These are phyloP conservation scores for Rubus parviflorus DNA, from an alignment of 306 rosid species.

Conservation along the genomic window DNA sequence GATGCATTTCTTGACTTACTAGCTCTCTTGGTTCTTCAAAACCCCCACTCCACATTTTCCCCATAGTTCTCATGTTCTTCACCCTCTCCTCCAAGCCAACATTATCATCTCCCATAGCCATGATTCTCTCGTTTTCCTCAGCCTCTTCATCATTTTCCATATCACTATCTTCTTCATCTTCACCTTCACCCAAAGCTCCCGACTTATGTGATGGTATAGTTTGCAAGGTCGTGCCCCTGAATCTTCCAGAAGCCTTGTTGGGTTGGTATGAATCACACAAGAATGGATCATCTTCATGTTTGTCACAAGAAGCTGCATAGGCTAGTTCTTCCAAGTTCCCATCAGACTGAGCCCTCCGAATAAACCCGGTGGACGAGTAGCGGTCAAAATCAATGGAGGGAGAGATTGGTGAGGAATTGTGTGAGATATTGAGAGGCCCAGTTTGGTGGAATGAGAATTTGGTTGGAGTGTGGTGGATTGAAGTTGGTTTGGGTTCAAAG, in stretches of 20 bases:
- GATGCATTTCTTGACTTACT: constrained; percentile 41
- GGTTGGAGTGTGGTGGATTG: constrained; percentile 36
- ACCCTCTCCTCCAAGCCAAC: constrained; percentile 21
- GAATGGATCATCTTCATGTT: constrained; percentile 44
- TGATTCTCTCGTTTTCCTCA: constrained; percentile 16
- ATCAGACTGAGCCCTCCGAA: constrained; percentile 79
- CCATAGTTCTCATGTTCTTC: constrained; percentile 30
- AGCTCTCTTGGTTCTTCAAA: constrained; percentile 29
- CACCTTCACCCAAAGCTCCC: constrained; percentile 38
- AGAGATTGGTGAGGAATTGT: constrained; percentile 73
- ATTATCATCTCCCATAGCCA: constrained; percentile 14
- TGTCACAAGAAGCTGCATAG: constrained; percentile 29
- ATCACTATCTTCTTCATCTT: constrained; percentile 46
- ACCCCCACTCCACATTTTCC: constrained; percentile 35
- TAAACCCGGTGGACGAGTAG: constrained; percentile 41
- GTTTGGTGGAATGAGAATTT: constrained; percentile 43
- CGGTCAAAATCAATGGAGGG: constrained; percentile 53
- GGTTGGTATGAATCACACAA: constrained; percentile 20
- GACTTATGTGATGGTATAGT: constrained; percentile 54
- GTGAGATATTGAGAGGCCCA: constrained; percentile 40
- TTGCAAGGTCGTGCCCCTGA: constrained; percentile 37
- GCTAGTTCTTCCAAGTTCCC: constrained; percentile 67
- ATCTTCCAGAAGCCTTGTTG: constrained; percentile 27
- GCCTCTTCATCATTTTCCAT: constrained; percentile 30
- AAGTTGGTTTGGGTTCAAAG: constrained; percentile 33